Evolutionary conservation across 345 rosid species (phyloP), one percentile per base, ranked within the genome.

Genomic region (Populus alba): DNA sequence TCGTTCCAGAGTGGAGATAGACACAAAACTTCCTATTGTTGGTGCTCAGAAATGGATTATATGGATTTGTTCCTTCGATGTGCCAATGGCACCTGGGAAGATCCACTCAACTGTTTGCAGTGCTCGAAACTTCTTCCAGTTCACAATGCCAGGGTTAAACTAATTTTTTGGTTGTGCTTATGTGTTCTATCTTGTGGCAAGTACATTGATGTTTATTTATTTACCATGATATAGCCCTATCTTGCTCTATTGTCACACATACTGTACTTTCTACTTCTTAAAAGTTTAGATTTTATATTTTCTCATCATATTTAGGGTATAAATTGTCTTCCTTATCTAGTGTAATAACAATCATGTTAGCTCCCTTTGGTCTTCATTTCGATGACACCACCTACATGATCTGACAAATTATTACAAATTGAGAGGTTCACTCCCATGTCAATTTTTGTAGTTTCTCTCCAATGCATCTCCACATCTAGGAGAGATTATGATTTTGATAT

Each of bases 81-180:
- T 96, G 74, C 98, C 97, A 31, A 89, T 96, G 95, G 97, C 97
- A 77, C 99, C 98, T 59, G 99, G 99, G 77, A 96, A 92, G 85
- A 96, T 97, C 69, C 92, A 98, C 35, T 94, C 97, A 63, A 96
- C 94, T 4, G 99, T 94, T 80, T 94, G 99, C 72, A 96, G 98
- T 57, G 99, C 99, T 22, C 89, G 97, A 77, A 96, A 96, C 83
- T 96, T 96, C 91, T 94, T 96, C 80, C 97, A 96, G 71, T 88
- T 96, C 79, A 85, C 95, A 23, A 90, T 96, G 85, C 99, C 99
- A 9, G 97, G 99, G 39, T 87, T 95, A 75, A 73, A 66, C 10
- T 7, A 61, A 76, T 25, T 39, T 41, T 71, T 68, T 61, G 13
- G 51, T 62, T 70, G 20, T 67, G 79, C 72, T 65, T 2, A 20